Evolutionary conservation across 2,329 filamentous ascomycete species (phyloP).

Genomic region (Stachybotrys chartarum): DNA sequence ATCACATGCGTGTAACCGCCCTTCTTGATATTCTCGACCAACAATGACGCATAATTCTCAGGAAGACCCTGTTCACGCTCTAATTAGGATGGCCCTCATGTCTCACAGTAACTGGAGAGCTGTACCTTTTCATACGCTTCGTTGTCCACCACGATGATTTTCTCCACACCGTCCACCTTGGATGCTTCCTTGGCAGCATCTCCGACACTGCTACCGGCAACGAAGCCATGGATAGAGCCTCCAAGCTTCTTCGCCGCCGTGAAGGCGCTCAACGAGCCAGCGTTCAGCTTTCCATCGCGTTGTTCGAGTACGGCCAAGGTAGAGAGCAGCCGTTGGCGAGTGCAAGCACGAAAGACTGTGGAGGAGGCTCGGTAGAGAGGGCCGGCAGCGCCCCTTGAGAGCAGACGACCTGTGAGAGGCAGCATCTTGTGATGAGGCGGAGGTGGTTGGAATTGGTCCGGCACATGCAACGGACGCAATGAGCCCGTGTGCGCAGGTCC

Average conservation of each 20-base stretch:
- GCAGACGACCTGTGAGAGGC: slow-evolving; percentile 18
- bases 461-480: background rate
- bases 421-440: slow-evolving; percentile 16
- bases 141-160: slow-evolving; percentile 85
- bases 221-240: slow-evolving; percentile 76
- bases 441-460: background rate
- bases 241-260: slow-evolving; percentile 83
- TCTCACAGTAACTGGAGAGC: background rate
- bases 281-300: slow-evolving; percentile 77
- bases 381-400: slow-evolving; percentile 16
- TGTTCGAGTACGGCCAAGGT: slow-evolving; percentile 91
- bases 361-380: slow-evolving; percentile 17
- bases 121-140: slow-evolving; percentile 82
- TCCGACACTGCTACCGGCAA: slow-evolving; percentile 76
- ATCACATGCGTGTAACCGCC: slow-evolving; percentile 90
- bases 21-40: slow-evolving; percentile 96
- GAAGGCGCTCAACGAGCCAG: slow-evolving; percentile 75
- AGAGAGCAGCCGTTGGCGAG: slow-evolving; percentile 56
- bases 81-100: background rate
- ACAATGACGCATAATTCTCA: slow-evolving; percentile 87
- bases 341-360: slow-evolving; percentile 19
- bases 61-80: slow-evolving; percentile 60
- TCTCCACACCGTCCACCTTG: slow-evolving; percentile 85
- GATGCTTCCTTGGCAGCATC: slow-evolving; percentile 73
- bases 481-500: background rate